These are phyloP conservation scores for Hanseniaspora valbyensis DNA, from an alignment of 805 yeast species.

Conservation along the genomic window DNA sequence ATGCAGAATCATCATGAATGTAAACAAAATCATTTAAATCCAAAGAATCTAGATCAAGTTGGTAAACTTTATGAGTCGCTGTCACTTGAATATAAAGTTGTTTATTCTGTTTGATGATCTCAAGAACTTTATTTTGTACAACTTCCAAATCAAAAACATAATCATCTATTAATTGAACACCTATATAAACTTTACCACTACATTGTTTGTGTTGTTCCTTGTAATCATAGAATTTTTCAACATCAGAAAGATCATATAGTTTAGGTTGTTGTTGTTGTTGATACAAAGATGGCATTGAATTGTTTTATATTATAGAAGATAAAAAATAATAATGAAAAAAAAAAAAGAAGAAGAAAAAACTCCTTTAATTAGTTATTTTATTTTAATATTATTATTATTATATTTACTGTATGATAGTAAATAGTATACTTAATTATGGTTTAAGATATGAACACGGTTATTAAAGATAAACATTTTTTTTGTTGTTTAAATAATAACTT, in stretches of 20 bases:
- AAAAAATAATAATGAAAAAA: too few relatives aligned
- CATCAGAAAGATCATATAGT: constrained; percentile 9
- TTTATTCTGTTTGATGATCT: constrained; percentile 3
- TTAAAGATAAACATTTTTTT: too few relatives aligned
- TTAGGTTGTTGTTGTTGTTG: too few relatives aligned
- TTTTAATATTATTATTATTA: too few relatives aligned
- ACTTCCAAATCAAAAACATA: not conserved
- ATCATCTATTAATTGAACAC: not conserved
- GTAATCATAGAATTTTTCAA: constrained; percentile 9
- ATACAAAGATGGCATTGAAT: not conserved
- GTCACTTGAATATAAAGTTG: constrained; percentile 5
- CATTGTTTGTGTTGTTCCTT: constrained; percentile 9
- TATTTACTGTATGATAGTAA: too few relatives aligned
- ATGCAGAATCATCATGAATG: not conserved
- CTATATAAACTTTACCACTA: constrained; percentile 12
- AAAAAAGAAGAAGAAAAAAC: too few relatives aligned
- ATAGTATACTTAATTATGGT: too few relatives aligned
- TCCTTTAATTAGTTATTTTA: too few relatives aligned
- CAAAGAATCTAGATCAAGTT: not conserved
- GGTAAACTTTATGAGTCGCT: not conserved
- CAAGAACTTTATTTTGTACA: not conserved
- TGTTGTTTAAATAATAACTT: too few relatives aligned
- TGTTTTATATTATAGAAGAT: not conserved
- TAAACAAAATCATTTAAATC: constrained; percentile 3
- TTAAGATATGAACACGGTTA: too few relatives aligned